Conservation (phyloP, 1,284 basidiomycete genomes). For the Apiotrichum sp. region DNA sequence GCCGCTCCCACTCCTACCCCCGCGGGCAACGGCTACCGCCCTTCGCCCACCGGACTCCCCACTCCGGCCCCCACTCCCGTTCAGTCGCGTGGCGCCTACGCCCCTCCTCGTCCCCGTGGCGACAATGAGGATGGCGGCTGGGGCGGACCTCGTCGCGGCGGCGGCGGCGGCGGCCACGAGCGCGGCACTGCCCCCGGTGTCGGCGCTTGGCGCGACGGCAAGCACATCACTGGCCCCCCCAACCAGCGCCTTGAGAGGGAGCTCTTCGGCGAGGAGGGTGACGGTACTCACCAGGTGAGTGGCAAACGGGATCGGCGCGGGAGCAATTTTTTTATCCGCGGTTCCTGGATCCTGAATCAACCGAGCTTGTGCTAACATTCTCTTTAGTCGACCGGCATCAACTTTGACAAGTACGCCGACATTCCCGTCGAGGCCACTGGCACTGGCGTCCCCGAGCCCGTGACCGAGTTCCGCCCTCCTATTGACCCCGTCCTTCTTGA, state of each 20-base stretch:
- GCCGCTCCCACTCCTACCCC: conserved; percentile 22
- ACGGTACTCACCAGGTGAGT: conserved; percentile 53
- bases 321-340: conserved; percentile 1
- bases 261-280: conserved; percentile 83
- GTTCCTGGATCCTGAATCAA: too few species aligned
- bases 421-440: conserved; percentile 99
- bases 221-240: conserved; percentile 71
- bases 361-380: not conserved
- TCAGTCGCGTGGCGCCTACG: conserved; percentile 53
- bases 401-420: conserved; percentile 99
- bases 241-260: conserved; percentile 90
- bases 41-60: conserved; percentile 37
- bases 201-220: conserved; percentile 84
- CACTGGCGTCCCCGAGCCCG: conserved; percentile 87
- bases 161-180: conserved; percentile 47
- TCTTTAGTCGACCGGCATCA: conserved; percentile 94
- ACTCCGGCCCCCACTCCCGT: conserved; percentile 42
- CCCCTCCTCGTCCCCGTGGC: conserved; percentile 48
- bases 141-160: conserved; percentile 51
- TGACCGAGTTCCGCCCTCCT: conserved; percentile 82
- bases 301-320: conserved; percentile 2
- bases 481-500: conserved; percentile 89
- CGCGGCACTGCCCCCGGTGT: conserved; percentile 55
- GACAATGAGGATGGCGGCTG: conserved; percentile 48
- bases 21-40: conserved; percentile 31